A percentile compares a stretch with the other conserved stretches of the same genome.
Conservation (phyloP, 805 yeast genomes). For the Saccharomycopsis sp. region DNA sequence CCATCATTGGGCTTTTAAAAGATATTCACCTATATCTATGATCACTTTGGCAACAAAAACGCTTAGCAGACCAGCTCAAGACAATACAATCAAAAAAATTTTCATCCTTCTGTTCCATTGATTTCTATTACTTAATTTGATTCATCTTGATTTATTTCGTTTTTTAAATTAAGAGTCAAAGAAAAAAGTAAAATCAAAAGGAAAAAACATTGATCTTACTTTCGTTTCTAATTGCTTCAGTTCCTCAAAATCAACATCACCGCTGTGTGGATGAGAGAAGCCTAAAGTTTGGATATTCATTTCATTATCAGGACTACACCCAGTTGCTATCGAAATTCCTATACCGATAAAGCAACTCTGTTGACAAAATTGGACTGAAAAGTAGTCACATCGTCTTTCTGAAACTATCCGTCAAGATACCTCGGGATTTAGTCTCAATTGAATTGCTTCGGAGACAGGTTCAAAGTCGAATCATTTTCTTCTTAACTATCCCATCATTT, state of each 20-base stretch:
- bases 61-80: neutral
- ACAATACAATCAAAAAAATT: neutral
- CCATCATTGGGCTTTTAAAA: neutral
- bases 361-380: too few species aligned
- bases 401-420: too few species aligned
- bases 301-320: neutral
- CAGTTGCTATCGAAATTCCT: neutral
- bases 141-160: neutral
- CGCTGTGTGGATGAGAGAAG: neutral
- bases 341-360: neutral
- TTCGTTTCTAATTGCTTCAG: neutral
- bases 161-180: neutral
- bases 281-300: neutral
- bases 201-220: neutral
- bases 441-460: too few species aligned
- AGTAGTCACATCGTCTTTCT: too few species aligned
- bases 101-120: neutral
- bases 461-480: too few species aligned
- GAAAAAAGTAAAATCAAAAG: neutral
- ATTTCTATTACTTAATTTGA: neutral
- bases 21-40: neutral
- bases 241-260: neutral
- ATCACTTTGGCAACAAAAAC: neutral
- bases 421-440: too few species aligned
- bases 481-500: too few species aligned